Base-by-base conservation (phyloP, 768 basidiomycete species). In the Strobilomyces dryophilus region DNA sequence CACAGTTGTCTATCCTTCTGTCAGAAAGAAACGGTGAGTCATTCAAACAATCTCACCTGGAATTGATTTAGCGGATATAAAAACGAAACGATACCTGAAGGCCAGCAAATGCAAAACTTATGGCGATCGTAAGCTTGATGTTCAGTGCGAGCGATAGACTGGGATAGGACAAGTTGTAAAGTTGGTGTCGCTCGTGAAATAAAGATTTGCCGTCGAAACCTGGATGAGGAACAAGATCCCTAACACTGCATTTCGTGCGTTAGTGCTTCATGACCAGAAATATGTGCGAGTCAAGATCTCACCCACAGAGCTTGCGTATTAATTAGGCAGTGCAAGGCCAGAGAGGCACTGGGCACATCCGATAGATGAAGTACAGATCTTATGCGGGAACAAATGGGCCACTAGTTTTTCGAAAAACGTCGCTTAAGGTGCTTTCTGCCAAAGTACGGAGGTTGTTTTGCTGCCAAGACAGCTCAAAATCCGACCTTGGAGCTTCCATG, bases 51-150 rank as follows among this genome's bases (percentile, higher is more conserved):
- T n/a, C n/a, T n/a, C n/a, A n/a, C n/a, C n/a, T n/a, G n/a, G n/a
- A n/a, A n/a, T n/a, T n/a, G n/a, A n/a, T n/a, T n/a, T n/a, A n/a
- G n/a, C n/a, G n/a, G n/a, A n/a, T n/a, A n/a, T 4, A 15, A 10
- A 10, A 5, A 42, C 15, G 2, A 51, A 32, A 10, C 34, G 51
- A 31, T 55, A 40, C 12, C 68, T 65, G 15, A 60, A 53, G 24
- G 36, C 18, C 8, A 70, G 47, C 2, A 75, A 46, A 5, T 71
- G 69, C 4, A 50, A 26, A 0, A 62, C 67, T 50, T n/a, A 75
- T 71, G 17, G 61, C 49, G 14, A 70, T 37, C 1, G 74, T 71
- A 20, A 67, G 50, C 27, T 71, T 34, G n/a, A n/a, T n/a, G n/a
- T n/a, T n/a, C n/a, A n/a, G n/a, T n/a, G n/a, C n/a, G n/a, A n/a